Evolutionary conservation across 441 rosid species (phyloP), one percentile per base, ranked within the genome.

Genomic region (Gossypium trilobum): DNA sequence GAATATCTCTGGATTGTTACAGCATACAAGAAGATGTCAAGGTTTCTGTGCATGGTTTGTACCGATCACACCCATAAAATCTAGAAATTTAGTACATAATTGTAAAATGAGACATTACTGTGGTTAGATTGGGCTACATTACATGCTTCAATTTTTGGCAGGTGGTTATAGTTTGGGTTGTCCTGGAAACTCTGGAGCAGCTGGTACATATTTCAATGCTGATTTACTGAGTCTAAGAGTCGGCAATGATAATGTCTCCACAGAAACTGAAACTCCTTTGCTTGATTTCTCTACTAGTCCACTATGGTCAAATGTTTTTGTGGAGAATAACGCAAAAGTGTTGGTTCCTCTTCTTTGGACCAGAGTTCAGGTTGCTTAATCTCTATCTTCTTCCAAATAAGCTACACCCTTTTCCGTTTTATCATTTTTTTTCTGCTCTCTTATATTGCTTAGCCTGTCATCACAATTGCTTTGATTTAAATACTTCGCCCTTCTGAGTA

Each of bases 341-440:
- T 81, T 92, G 87, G 97, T 95, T 77, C 99, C 97, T 17, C 83
- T 95, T 70, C 93, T 87, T 74, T 95, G 99, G 99, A 87, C 88
- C 69, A 88, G 99, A 83, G 93, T 95, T 87, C 99, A 95, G 97
- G 99, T 95, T 59, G 64, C 74, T 62, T 59, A 13, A 25, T 63
- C 61, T 73, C 77, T 65, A 23, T 68, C 66, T 33, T 16, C 44
- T 74, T 66, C 19, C 58, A 17, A 62, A 20, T 25, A 9, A 56
- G 46, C 9, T 77, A n/a, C 74, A n/a, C 56, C 52, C 13, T 42
- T 76, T 70, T 70, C 50, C 52, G 51, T 68, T 57, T 42, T 67
- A 62, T 68, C 31, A 22, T 57, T 73, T 23, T 5, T 10, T 50
- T 10, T 50, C 25, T 36, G 31, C 51, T 23, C 5, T 55, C 5